These are phyloP conservation scores for Candida boleticola DNA, from an alignment of 805 yeast species.

Conservation along the genomic window DNA sequence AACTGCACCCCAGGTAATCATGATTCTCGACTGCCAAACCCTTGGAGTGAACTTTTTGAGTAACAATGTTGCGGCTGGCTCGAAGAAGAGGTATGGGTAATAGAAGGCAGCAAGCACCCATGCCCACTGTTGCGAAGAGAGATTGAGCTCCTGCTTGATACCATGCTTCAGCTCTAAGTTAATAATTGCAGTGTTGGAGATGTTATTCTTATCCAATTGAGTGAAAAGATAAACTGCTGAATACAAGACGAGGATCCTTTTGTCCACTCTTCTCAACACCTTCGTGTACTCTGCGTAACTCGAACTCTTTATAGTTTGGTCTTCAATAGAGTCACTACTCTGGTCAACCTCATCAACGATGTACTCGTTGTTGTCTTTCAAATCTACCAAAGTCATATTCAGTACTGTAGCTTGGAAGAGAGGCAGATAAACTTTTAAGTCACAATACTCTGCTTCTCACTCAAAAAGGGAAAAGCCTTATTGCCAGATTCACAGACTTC, in stretches of 20 bases:
- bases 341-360: no score
- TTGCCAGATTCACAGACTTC: no score
- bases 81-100: conserved; percentile 11
- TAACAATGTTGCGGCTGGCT: conserved; percentile 10
- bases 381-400: no score
- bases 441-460: no score
- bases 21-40: conserved; percentile 12
- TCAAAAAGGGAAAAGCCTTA: no score
- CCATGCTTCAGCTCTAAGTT: conserved; percentile 11
- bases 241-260: conserved; percentile 10
- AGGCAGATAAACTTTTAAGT: no score
- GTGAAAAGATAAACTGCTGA: conserved; percentile 11
- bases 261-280: conserved; percentile 10
- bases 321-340: no score
- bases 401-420: no score
- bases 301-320: no score
- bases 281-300: conserved; percentile 1
- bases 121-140: conserved; percentile 12
- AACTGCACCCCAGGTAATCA: conserved; percentile 12
- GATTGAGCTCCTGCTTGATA: conserved; percentile 8
- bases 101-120: conserved; percentile 11
- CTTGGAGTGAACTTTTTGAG: conserved; percentile 10
- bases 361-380: no score
- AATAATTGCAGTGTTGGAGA: conserved; percentile 13
- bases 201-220: conserved; percentile 12